Evolutionary conservation across 176 grass and related monocot genomes (phyloP).

Genomic region (Phyllostachys edulis): DNA sequence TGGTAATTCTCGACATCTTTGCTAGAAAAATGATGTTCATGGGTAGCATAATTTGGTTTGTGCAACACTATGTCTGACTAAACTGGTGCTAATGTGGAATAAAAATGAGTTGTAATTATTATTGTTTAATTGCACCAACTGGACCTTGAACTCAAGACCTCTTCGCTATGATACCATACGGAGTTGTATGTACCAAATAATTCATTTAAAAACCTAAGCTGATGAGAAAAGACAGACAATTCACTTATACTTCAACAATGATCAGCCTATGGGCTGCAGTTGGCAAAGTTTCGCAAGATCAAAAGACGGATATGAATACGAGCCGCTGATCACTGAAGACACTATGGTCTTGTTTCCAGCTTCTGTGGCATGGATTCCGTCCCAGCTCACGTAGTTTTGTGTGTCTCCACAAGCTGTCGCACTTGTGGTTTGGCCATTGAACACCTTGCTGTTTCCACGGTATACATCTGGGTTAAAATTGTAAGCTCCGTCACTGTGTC

Average conservation of each 20-base stretch:
- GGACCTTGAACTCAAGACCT: too few species aligned
- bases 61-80: not conserved
- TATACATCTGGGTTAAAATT: constrained; percentile 52
- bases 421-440: constrained; percentile 33
- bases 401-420: constrained; percentile 55
- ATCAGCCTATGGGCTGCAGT: constrained; percentile 30
- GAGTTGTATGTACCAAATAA: too few species aligned
- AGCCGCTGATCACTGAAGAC: constrained; percentile 41
- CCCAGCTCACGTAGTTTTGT: constrained; percentile 69
- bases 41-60: not conserved
- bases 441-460: constrained; percentile 58
- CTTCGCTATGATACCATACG: too few species aligned
- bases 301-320: constrained; percentile 42
- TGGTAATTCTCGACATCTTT: not conserved
- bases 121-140: too few species aligned
- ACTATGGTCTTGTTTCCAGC: constrained; percentile 55
- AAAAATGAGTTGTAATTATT: too few species aligned
- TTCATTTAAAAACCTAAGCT: too few species aligned
- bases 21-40: not conserved
- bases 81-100: not conserved
- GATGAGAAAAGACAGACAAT: too few species aligned
- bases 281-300: constrained; percentile 44
- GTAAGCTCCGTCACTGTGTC: constrained; percentile 48
- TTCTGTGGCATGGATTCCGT: constrained; percentile 80
- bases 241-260: not conserved